A percentile compares a stretch with the other conserved stretches of the same genome.
Evolutionary conservation across 2,329 filamentous ascomycete genomes (phyloP).

Genomic region (Zalaria obscura): DNA sequence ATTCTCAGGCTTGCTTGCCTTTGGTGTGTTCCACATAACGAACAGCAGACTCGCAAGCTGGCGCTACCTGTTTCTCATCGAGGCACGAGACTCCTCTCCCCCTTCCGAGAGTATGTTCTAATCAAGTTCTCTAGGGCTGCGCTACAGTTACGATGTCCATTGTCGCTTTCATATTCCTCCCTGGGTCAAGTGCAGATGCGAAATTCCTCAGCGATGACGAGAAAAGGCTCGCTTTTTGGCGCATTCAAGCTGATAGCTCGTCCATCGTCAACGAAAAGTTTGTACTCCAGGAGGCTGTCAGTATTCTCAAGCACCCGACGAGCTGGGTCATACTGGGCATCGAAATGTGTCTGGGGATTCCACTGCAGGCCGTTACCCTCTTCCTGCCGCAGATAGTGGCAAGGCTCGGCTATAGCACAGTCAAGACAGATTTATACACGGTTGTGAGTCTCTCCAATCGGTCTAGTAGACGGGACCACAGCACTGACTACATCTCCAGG

Average conservation of each 20-base stretch:
- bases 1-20: conserved; percentile 46
- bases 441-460: too few species aligned
- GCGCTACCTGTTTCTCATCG: conserved; percentile 53
- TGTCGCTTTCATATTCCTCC: conserved; percentile 58
- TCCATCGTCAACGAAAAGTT: conserved; percentile 46
- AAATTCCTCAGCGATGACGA: conserved; percentile 52
- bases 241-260: conserved; percentile 64
- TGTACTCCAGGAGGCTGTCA: conserved; percentile 34
- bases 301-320: conserved; percentile 39
- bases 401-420: conserved; percentile 37
- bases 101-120: neutral
- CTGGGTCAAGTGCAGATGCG: conserved; percentile 48
- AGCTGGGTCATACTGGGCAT: conserved; percentile 41
- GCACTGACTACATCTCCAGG: conserved; percentile 16
- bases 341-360: conserved; percentile 45
- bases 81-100: conserved; percentile 11
- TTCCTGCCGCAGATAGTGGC: conserved; percentile 46
- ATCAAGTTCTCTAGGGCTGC: conserved; percentile 23
- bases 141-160: conserved; percentile 43
- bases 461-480: too few species aligned
- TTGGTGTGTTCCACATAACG: conserved; percentile 46
- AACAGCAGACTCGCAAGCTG: conserved; percentile 37
- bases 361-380: conserved; percentile 40
- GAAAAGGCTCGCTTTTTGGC: conserved; percentile 52
- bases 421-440: conserved; percentile 66